phyloP scores from a whole-genome alignment of 192 early-diverging fungal genomes.

The Irineochytrium annulatum region DNA sequence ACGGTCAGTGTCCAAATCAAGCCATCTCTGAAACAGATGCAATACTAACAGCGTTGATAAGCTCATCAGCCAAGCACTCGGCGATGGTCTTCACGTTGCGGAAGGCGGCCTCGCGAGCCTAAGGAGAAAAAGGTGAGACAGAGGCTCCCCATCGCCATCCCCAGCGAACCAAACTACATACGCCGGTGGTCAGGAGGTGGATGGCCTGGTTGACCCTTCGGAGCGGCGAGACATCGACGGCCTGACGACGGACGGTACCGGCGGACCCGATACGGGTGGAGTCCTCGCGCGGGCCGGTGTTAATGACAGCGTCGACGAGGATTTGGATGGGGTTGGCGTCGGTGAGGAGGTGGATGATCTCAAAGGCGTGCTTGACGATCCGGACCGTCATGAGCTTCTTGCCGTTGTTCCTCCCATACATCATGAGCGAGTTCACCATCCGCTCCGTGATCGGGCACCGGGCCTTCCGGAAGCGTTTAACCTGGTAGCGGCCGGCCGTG shows the following conservation, averaged over 20 bases:
- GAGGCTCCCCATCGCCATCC: not conserved
- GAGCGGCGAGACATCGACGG: constrained; percentile 98
- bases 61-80: constrained; percentile 98
- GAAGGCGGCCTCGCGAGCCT: constrained; percentile 97
- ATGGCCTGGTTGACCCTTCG: constrained; percentile 97
- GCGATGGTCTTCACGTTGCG: constrained; percentile 99
- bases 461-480: constrained; percentile 96
- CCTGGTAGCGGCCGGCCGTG: constrained; percentile 97
- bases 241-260: constrained; percentile 98
- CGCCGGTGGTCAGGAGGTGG: constrained; percentile 87
- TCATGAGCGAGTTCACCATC: constrained; percentile 98
- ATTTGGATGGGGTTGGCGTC: constrained; percentile 98
- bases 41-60: constrained; percentile 86
- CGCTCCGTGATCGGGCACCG: constrained; percentile 98
- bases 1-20: not conserved
- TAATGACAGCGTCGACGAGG: constrained; percentile 96
- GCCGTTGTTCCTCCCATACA: constrained; percentile 99
- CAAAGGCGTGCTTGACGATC: constrained; percentile 99
- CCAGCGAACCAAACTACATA: constrained; percentile 37
- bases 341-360: constrained; percentile 97
- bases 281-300: constrained; percentile 99
- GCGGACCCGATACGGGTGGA: constrained; percentile 96
- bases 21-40: constrained; percentile 41
- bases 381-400: constrained; percentile 99
- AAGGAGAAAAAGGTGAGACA: constrained; percentile 14